These are phyloP conservation scores for Sphaerosporella brunnea DNA, from an alignment of 495 filamentous ascomycete genomes.

Conservation along the genomic window DNA sequence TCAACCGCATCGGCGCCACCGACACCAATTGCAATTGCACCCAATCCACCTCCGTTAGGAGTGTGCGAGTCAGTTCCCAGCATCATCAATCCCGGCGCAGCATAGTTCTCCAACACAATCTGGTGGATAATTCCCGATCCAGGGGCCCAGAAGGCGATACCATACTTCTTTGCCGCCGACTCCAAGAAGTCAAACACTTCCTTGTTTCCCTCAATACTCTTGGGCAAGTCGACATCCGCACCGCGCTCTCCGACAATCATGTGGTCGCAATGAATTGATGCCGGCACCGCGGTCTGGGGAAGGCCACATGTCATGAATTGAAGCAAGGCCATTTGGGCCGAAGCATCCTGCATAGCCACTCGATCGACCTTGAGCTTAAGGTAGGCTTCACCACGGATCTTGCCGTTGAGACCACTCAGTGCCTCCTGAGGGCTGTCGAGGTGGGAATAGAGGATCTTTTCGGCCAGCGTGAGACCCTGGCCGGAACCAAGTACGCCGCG, in stretches of 20 bases:
- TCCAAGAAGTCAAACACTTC: constrained; percentile 97
- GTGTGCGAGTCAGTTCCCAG: constrained; percentile 94
- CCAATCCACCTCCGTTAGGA: constrained; percentile 84
- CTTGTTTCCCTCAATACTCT: constrained; percentile 77
- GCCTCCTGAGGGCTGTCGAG: constrained; percentile 73
- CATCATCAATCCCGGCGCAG: constrained; percentile 96
- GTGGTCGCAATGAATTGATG: constrained; percentile 96
- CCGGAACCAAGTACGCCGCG: constrained; percentile 49
- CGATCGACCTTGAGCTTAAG: constrained; percentile 95
- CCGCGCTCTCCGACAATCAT: constrained; percentile 92
- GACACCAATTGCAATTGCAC: constrained; percentile 90
- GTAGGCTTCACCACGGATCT: constrained; percentile 78
- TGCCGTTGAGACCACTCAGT: constrained; percentile 57
- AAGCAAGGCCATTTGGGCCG: constrained; percentile 90
- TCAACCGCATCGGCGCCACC: constrained; percentile 96
- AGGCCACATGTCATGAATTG: constrained; percentile 98
- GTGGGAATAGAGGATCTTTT: constrained; percentile 97
- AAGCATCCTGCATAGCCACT: constrained; percentile 98
- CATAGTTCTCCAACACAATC: constrained; percentile 94
- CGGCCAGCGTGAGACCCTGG: constrained; percentile 65
- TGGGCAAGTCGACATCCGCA: constrained; percentile 70
- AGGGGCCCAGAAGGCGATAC: constrained; percentile 97
- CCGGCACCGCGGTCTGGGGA: constrained; percentile 80
- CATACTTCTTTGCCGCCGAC: constrained; percentile 85
- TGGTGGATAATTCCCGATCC: constrained; percentile 99